Percentiles rank a stretch among this genome's conserved stretches.
These are phyloP conservation scores for Colletotrichum siamense DNA, from an alignment of 2,329 filamentous ascomycete genomes.

Conservation along the genomic window DNA sequence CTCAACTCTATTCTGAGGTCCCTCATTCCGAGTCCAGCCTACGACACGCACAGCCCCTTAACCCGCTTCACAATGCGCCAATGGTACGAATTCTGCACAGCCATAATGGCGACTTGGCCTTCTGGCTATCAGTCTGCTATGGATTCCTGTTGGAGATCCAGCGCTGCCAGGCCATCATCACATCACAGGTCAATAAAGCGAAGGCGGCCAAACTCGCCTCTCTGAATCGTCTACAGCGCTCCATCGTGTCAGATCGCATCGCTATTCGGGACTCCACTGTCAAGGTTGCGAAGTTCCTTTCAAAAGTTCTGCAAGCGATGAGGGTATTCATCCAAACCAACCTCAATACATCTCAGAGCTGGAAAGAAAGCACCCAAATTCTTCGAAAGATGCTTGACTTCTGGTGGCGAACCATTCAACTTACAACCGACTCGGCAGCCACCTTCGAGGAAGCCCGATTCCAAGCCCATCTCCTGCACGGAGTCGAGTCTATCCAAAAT, in stretches of 20 bases:
- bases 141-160: constrained; percentile 55
- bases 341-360: constrained; percentile 29
- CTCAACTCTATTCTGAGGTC: constrained; percentile 38
- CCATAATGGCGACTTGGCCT: constrained; percentile 36
- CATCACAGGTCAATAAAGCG: constrained; percentile 45
- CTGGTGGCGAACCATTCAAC: constrained; percentile 57
- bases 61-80: constrained; percentile 63
- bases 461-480: constrained; percentile 65
- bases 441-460: constrained; percentile 68
- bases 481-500: constrained; percentile 47
- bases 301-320: constrained; percentile 44
- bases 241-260: constrained; percentile 58
- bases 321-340: constrained; percentile 47
- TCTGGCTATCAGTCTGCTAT: constrained; percentile 58
- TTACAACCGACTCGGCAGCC: constrained; percentile 41
- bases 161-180: constrained; percentile 44
- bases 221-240: constrained; percentile 67
- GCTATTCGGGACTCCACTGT: constrained; percentile 67
- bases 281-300: constrained; percentile 56
- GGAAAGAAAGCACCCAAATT: constrained; percentile 36
- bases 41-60: constrained; percentile 54
- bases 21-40: constrained; percentile 33
- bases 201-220: constrained; percentile 55
- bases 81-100: constrained; percentile 49
- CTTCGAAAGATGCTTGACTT: constrained; percentile 54